Base-by-base conservation (phyloP, 2,329 filamentous ascomycete genomes). In the Teratosphaeriaceae sp. region DNA sequence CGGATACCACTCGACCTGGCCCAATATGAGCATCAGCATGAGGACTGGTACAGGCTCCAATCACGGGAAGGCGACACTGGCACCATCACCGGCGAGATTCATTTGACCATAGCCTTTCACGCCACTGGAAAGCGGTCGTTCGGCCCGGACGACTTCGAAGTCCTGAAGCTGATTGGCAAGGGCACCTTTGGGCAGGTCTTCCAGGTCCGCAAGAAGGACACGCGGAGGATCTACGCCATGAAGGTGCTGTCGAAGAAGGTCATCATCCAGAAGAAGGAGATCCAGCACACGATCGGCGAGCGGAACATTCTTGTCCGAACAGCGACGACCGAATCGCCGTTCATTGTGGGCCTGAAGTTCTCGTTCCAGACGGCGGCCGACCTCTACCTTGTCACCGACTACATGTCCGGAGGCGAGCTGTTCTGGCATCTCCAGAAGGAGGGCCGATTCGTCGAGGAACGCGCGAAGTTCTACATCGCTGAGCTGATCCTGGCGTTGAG, bases 381-480 rank as follows among this genome's bases (percentile, higher is more conserved):
- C 65, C 78, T 98, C 2, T 97, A 97, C 63, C 75, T 98, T n/a
- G 92, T 98, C 12, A 97, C 92, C 4, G 92, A 97, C 63, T 98
- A 96, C 71, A 97, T 98, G 92, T 98, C 92, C 13, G 92, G 92
- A 29, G 92, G 92, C 45, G 92, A 98, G 66, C 74, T 98, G 1
- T 98, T 98, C 68, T 98, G 92, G 90, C 92, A 98, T 71, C 69
- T 98, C 45, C 92, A 98, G 63, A 94, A 94, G 62, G 92, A 97
- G 63, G 90, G 90, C 39, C 84, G 90, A 22, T 98, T 98, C 65
- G 84, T 92, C 53, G 92, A 97, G 70, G 85, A 82, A 57, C 81
- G 92, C 19, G 92, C 92, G 53, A 97, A 97, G 67, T 98, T 98
- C 64, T 98, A 98, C 69, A 97, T 97, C 63, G 92, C 92, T 13